Evolutionary conservation across 139 green algal genomes (phyloP), one percentile per base, ranked within the genome.

Genomic region (Mesostigma viride): DNA sequence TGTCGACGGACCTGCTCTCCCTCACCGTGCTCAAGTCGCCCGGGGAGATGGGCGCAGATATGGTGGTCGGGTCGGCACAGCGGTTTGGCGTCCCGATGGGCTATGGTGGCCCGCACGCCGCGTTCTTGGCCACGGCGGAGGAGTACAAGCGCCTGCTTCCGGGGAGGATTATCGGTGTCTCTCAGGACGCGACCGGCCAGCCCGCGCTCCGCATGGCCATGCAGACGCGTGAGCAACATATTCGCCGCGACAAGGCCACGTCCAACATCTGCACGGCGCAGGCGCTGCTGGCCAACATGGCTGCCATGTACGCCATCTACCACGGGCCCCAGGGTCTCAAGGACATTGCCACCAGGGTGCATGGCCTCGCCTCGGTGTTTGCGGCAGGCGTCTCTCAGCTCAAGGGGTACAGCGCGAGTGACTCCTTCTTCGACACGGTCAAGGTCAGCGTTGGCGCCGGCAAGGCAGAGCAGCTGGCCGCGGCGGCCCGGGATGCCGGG

Each of bases 141-240:
- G 81, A 92, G 65, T 68, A 72, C 53, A 95, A 96, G 85, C 83
- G 92, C 57, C 73, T 95, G 33, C 89, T 98, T 81, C 90, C 92
- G 17, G 92, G 93, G 22, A 83, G 93, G 66, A 95, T 99, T 79
- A 99, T 99, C 71, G 93, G 93, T 58, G 67, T 97, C 22, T 87
- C 72, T 69, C 81, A 89, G 34, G 93, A 99, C 78, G 81, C 89
- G 2, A 31, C 85, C 28, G 91, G 90, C 68, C 82, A 87, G 67
- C 88, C 86, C 28, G 88, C 89, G 6, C 82, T 98, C 74, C 88
- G 93, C 70, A 99, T 99, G 93, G 93, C 93, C 32, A 98, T 98
- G 92, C 88, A 99, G 84, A 99, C 93, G 35, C 82, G 93, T 24
- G 93, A 99, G 87, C 93, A 99, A 85, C 93, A 99, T 86, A 99